Base-by-base conservation (phyloP, 2,329 filamentous ascomycete genomes). In the Aspergillus tanneri region DNA sequence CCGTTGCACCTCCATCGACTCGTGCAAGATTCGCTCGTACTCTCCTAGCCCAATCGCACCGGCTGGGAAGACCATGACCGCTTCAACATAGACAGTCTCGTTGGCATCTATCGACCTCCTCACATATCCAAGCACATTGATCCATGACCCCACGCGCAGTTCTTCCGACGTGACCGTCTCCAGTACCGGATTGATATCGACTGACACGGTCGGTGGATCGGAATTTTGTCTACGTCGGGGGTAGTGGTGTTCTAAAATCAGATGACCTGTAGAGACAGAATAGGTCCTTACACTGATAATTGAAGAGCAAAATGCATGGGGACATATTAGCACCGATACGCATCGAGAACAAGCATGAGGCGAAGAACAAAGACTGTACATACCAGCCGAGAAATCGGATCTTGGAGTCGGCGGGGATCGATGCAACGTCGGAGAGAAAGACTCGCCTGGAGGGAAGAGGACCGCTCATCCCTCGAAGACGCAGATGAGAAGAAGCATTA, bases 361-460 rank as follows among this genome's bases (percentile, higher is more conserved):
- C 4, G 25, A 18, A 35, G 14, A 43, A 16, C 11, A 35, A 14
- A 30, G 3, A 18, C 28, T 32, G 16, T 35, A 72, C 83, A 73
- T 78, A 96, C 92, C 91, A 96, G 69, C 90, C 91, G 42, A 97
- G 72, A 68, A 97, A 95, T 52, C 92, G 85, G 52, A 96, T 86
- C 72, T 97, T 97, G n/a, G 83, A 81, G 32, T 81, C 81, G 11
- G 73, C 55, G n/a, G 72, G 63, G 40, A 74, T 73, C 42, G 64
- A 63, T 3, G 78, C 72, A 11, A 91, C 71, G 47, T 80, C 74
- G 11, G 80, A 82, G 46, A 92, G 75, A 50, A 90, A 82, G 50
- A 85, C 82, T 32, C 85, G 74, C 49, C 72, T 76, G 18, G 84
- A 85, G 5, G 89, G 80, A 24, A 82, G 72, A 22, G 88, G 87